These are phyloP conservation scores for Collybia sordida DNA, from an alignment of 768 basidiomycete genomes.

Conservation along the genomic window DNA sequence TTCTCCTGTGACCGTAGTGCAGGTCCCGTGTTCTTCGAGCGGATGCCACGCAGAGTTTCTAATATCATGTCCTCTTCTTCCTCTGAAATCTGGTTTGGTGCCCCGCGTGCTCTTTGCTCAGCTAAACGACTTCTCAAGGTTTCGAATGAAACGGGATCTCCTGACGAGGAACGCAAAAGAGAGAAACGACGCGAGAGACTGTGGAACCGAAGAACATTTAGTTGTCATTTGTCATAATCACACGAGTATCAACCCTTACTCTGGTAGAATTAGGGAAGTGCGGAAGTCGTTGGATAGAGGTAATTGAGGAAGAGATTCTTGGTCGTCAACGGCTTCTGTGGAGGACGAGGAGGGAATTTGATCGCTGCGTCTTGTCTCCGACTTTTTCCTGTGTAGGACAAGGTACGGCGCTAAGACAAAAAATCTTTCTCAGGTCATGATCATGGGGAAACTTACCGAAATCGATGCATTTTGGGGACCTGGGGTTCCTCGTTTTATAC, in stretches of 20 bases:
- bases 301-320: slow-evolving; percentile 51
- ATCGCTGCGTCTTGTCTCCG: slow-evolving; percentile 57
- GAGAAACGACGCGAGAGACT: slow-evolving; percentile 85
- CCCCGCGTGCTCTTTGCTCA: slow-evolving; percentile 72
- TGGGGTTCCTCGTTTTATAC: slow-evolving; percentile 59
- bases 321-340: slow-evolving; percentile 29
- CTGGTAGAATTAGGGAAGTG: slow-evolving; percentile 82
- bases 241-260: slow-evolving; percentile 49
- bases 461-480: slow-evolving; percentile 63
- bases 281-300: slow-evolving; percentile 78
- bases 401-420: slow-evolving; percentile 22
- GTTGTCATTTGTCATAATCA: slow-evolving; percentile 8
- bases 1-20: slow-evolving; percentile 36
- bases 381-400: slow-evolving; percentile 63
- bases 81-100: slow-evolving; percentile 67
- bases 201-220: slow-evolving; percentile 22
- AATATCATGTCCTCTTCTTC: slow-evolving; percentile 86
- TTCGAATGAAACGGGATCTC: slow-evolving; percentile 65
- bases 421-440: slow-evolving; percentile 20
- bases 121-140: slow-evolving; percentile 67
- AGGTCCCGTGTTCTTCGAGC: slow-evolving; percentile 29
- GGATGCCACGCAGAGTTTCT: slow-evolving; percentile 59
- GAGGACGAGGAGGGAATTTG: slow-evolving; percentile 31
- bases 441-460: slow-evolving; percentile 61
- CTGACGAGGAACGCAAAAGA: slow-evolving; percentile 67